Percentiles rank a stretch among this genome's conserved stretches.
Conservation (phyloP, 75 land plant genomes). For the Sequoiadendron giganteum region DNA sequence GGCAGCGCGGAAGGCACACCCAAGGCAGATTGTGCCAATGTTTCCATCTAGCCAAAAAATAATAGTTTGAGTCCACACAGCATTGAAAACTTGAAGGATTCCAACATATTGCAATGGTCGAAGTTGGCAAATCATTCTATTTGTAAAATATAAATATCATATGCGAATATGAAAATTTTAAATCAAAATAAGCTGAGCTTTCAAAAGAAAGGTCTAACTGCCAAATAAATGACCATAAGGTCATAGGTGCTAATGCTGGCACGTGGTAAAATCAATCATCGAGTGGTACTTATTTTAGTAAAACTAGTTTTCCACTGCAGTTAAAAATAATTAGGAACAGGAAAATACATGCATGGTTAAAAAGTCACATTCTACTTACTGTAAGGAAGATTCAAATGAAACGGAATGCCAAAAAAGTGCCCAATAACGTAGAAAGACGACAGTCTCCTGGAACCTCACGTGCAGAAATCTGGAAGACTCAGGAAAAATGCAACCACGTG, state of each 20-base stretch:
- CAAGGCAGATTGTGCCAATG: slow-evolving; percentile 5
- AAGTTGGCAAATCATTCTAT: neutral
- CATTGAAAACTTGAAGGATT: neutral
- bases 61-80: neutral
- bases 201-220: neutral
- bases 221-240: neutral
- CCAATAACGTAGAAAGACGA: no score
- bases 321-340: neutral
- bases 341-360: neutral
- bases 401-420: no score
- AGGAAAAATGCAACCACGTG: no score
- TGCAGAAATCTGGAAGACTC: no score
- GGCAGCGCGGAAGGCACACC: neutral
- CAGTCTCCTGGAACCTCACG: no score
- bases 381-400: neutral
- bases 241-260: neutral
- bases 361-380: neutral
- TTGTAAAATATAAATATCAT: neutral
- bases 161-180: neutral
- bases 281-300: neutral
- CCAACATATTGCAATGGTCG: neutral
- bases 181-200: neutral
- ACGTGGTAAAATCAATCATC: neutral
- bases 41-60: slow-evolving; percentile 4
- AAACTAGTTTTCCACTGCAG: neutral